Evolutionary conservation across 768 basidiomycete species (phyloP).

Genomic region (Mycena sanguinolenta): DNA sequence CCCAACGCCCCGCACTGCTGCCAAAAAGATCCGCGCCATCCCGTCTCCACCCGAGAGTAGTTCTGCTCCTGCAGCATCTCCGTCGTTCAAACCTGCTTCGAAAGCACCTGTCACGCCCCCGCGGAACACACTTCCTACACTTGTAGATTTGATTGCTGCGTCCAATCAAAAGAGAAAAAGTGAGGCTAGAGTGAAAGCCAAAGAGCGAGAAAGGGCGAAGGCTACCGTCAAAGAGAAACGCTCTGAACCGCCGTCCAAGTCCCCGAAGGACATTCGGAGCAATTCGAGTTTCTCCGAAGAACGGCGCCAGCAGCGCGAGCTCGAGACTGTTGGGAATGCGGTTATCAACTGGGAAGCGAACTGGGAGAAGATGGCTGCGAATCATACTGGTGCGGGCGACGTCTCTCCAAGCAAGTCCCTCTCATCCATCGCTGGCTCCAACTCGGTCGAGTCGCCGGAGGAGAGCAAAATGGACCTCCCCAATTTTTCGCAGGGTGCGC

Average conservation of each 20-base stretch:
- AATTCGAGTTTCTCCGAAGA: background rate
- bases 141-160: conserved; percentile 33
- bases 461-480: conserved; percentile 25
- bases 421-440: conserved; percentile 33
- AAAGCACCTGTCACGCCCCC: conserved; percentile 28
- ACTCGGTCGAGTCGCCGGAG: conserved; percentile 33
- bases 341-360: conserved; percentile 33
- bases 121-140: conserved; percentile 26
- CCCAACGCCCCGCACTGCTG: conserved; percentile 11
- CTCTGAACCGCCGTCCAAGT: conserved; percentile 8
- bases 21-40: conserved; percentile 27
- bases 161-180: conserved; percentile 34
- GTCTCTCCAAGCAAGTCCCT: conserved; percentile 35
- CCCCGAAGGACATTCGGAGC: background rate
- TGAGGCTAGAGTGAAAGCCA: conserved; percentile 29
- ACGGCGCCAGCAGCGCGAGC: conserved; percentile 2
- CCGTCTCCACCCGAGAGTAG: conserved; percentile 8
- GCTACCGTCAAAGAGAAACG: too few species aligned
- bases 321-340: conserved; percentile 11
- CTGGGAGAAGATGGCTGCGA: background rate
- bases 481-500: conserved; percentile 26
- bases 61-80: conserved; percentile 11
- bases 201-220: background rate
- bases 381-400: background rate
- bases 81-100: conserved; percentile 4